A percentile compares a stretch with the other conserved stretches of the same genome.
Conservation (phyloP, 805 yeast genomes). For the Candida dajiaensis region DNA sequence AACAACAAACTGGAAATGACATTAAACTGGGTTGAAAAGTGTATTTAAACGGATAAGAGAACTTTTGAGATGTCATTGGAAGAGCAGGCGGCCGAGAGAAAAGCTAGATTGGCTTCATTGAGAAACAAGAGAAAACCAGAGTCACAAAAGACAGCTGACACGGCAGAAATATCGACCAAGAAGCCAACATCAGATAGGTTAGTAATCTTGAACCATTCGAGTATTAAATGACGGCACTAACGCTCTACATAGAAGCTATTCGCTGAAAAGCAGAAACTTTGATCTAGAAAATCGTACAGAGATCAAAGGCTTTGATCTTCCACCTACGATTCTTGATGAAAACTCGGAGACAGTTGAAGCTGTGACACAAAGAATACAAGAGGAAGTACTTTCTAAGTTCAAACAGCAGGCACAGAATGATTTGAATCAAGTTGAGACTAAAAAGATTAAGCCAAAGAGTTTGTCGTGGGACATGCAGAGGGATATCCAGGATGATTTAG, state of each 20-base stretch:
- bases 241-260: neutral
- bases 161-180: neutral
- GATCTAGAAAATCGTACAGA: constrained; percentile 11
- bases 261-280: constrained; percentile 17
- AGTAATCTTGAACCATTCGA: neutral
- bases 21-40: neutral
- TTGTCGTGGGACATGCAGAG: constrained; percentile 32
- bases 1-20: neutral
- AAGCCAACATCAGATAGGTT: neutral
- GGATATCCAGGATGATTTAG: constrained; percentile 33
- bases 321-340: constrained; percentile 22
- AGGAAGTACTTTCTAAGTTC: constrained; percentile 21
- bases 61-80: constrained; percentile 11
- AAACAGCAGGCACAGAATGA: constrained; percentile 9
- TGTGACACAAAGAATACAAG: constrained; percentile 25
- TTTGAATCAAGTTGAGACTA: neutral
- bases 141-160: neutral
- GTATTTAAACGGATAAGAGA: neutral
- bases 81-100: constrained; percentile 25
- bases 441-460: constrained; percentile 9
- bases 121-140: constrained; percentile 16
- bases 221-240: neutral
- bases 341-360: constrained; percentile 33
- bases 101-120: constrained; percentile 23
- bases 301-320: constrained; percentile 13